Base-by-base conservation (phyloP, 345 rosid genomes). In the Bruguiera sexangula region DNA sequence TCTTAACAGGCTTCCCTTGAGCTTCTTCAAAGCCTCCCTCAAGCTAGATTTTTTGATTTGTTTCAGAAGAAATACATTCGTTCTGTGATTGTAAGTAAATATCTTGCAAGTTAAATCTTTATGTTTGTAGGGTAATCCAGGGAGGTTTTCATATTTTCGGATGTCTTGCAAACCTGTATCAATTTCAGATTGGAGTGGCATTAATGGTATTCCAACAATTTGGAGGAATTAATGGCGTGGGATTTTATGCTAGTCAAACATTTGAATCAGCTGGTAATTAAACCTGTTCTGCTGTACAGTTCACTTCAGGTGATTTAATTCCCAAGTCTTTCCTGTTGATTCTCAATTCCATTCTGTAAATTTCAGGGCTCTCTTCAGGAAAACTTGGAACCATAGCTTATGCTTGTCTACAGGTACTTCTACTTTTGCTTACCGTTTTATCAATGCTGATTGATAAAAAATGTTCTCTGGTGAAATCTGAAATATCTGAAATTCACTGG, bases 181-280 rank as follows among this genome's bases (percentile, higher is more conserved):
- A 26, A 71, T 46, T 69, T 59, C 69, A 94, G 98, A 91, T 89
- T 62, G 98, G 91, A 34, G 93, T 94, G 57, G 88, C 90, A 36
- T 73, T 94, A 60, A 91, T 94, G 98, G 83, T 85, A 30, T 87
- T 84, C 81, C 98, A 94, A 79, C 98, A 94, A 68, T 87, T 87
- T 62, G 86, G 76, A 61, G 98, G 98, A 50, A 83, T 91, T 21
- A 94, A 94, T 26, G 98, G 98, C 46, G 73, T 94, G 1, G 79
- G 85, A 55, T 94, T 94, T 79, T 91, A 94, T 37, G 95, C 88
- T 55, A 94, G 97, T 18, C 89, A 94, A 81, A 91, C 88, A 19
- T 91, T 94, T 81, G 92, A 79, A 24, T 73, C 87, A 67, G 97
- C 96, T 6, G 96, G 98, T 91, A 89, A 74, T 22, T 62, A 20